Base-by-base conservation (phyloP, 768 basidiomycete genomes). In the Calocybe cyanea region DNA sequence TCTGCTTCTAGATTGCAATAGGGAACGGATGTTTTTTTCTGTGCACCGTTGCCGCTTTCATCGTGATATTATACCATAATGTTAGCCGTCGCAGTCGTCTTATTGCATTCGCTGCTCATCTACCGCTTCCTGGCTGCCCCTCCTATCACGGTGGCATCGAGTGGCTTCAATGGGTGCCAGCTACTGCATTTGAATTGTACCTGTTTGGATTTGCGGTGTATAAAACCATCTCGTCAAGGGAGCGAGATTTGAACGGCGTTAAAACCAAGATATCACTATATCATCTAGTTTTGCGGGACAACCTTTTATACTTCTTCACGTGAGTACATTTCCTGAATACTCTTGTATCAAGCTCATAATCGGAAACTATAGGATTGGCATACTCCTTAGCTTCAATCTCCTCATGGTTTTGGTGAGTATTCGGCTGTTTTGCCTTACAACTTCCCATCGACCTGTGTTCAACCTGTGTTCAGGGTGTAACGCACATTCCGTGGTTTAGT, bases 401-500 rank as follows among this genome's bases (percentile, higher is more conserved):
- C 56, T 75, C 10, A 75, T 74, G 73, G 70, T 73, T 6, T 64
- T 72, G 15, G 58, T 69, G 34, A 41, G 57, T 48, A 28, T 6
- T 20, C n/a, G n/a, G n/a, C 18, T 18, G 14, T 28, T 3, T 28
- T n/a, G n/a, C n/a, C n/a, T n/a, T n/a, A n/a, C n/a, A n/a, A n/a
- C n/a, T n/a, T n/a, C n/a, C n/a, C n/a, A n/a, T n/a, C n/a, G n/a
- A n/a, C n/a, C n/a, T 28, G 11, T 28, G 25, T 28, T 13, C 20
- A 8, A 35, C 18, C 3, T 33, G 20, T 28, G 10, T 28, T n/a
- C n/a, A 75, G 71, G 69, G 66, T 13, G 52, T 67, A 4, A 73
- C 72, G 0, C 62, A 62, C 33, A 73, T 75, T 37, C 75, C 73
- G 2, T 77, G 75, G 75, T 75, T 77, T 45, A 71, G 75, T 45